Conservation (phyloP, 176 grass and related monocot genomes). For the Avena insularis region DNA sequence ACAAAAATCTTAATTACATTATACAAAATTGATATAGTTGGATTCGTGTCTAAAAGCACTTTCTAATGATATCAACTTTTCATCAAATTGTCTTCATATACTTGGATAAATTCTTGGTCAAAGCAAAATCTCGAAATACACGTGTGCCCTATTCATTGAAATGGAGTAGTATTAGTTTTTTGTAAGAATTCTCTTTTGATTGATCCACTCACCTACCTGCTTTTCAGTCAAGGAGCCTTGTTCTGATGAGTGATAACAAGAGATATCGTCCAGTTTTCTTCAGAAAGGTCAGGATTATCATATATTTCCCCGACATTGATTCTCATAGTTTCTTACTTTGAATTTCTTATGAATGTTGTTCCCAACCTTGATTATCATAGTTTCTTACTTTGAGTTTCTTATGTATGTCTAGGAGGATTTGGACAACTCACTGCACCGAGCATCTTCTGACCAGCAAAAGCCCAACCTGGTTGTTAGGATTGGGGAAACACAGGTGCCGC, state of each 20-base stretch:
- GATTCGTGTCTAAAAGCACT: no score
- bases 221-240: slow-evolving; percentile 85
- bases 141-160: no score
- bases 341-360: slow-evolving; percentile 30
- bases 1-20: no score
- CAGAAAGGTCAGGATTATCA: slow-evolving; percentile 69
- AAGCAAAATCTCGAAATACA: no score
- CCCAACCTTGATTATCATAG: slow-evolving; percentile 13
- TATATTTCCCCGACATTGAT: slow-evolving; percentile 4
- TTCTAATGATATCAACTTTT: no score
- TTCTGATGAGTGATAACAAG: slow-evolving; percentile 82
- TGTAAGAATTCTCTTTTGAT: slow-evolving; percentile 15
- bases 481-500: slow-evolving; percentile 78
- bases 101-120: no score
- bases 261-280: slow-evolving; percentile 97
- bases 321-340: slow-evolving; percentile 13
- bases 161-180: neutral
- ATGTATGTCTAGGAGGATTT: slow-evolving; percentile 79
- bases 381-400: slow-evolving; percentile 7
- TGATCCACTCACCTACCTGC: neutral
- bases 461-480: slow-evolving; percentile 61
- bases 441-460: slow-evolving; percentile 60
- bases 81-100: no score
- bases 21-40: no score
- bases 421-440: slow-evolving; percentile 76